Evolutionary conservation across 768 basidiomycete genomes (phyloP).

Genomic region (Hysterangium stoloniferum): DNA sequence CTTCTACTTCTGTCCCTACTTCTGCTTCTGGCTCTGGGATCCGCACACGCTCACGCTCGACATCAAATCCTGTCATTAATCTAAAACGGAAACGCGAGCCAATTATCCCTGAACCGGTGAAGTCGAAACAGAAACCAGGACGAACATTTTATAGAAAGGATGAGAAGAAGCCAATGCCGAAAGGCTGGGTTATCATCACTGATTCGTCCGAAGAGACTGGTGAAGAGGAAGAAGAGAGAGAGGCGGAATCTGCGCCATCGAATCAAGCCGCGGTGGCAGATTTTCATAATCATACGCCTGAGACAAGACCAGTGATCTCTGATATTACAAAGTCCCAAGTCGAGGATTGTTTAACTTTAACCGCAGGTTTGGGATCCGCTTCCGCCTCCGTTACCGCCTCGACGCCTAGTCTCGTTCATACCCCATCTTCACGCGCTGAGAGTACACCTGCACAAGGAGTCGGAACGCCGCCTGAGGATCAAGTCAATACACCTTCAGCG

Average conservation of each 20-base stretch:
- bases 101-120: neutral
- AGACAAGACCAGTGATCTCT: neutral
- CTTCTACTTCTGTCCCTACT: neutral
- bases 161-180: conserved; percentile 5
- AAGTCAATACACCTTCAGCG: neutral
- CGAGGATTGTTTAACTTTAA: neutral
- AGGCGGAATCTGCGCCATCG: neutral
- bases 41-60: neutral
- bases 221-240: conserved; percentile 9
- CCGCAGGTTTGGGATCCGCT: neutral
- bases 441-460: conserved; percentile 1
- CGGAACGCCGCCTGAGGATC: conserved; percentile 1
- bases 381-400: neutral
- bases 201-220: conserved; percentile 11
- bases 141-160: conserved; percentile 7
- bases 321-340: neutral
- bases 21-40: neutral
- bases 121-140: conserved; percentile 1
- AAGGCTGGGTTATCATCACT: conserved; percentile 10
- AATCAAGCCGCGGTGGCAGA: neutral
- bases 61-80: neutral
- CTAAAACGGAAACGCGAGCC: conserved; percentile 10
- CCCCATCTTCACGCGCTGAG: conserved; percentile 1
- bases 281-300: neutral
- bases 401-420: too few relatives aligned